phyloP scores from a whole-genome alignment of 306 rosid genomes.

The Arachis hypogaea region DNA sequence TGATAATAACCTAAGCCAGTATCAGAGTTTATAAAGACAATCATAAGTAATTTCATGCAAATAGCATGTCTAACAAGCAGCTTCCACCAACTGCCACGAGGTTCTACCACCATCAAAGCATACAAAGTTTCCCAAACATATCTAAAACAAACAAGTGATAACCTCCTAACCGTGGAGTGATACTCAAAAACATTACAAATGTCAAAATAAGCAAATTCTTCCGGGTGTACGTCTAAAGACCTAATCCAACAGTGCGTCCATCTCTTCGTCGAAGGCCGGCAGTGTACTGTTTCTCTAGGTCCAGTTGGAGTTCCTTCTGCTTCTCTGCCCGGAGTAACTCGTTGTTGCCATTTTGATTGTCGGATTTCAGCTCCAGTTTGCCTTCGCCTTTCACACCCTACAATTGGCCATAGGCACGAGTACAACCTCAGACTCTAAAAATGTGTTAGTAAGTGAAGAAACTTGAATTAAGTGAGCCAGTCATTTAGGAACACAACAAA shows the following conservation, averaged over 20 bases:
- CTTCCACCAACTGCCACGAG: conserved; percentile 28
- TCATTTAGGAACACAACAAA: conserved; percentile 50
- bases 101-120: neutral
- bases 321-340: conserved; percentile 63
- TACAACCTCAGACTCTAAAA: conserved; percentile 99
- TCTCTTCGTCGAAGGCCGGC: conserved; percentile 97
- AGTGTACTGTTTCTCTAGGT: conserved; percentile 94
- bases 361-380: conserved; percentile 59
- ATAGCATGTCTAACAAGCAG: conserved; percentile 18
- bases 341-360: conserved; percentile 49
- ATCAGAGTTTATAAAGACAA: neutral
- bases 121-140: conserved; percentile 34
- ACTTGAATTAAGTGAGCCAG: conserved; percentile 46
- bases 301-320: conserved; percentile 91
- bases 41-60: conserved; percentile 23
- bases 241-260: conserved; percentile 98
- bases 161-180: conserved; percentile 31
- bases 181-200: conserved; percentile 24
- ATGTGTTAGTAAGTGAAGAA: conserved; percentile 84
- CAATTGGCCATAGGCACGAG: conserved; percentile 99
- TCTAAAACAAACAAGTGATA: conserved; percentile 24
- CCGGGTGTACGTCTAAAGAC: conserved; percentile 54
- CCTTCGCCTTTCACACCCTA: conserved; percentile 91
- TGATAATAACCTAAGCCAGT: too few species aligned
- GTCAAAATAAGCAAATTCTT: conserved; percentile 29